Evolutionary conservation across 805 yeast genomes (phyloP), one percentile per base, ranked within the genome.

Genomic region (Ogataea glucozyma): DNA sequence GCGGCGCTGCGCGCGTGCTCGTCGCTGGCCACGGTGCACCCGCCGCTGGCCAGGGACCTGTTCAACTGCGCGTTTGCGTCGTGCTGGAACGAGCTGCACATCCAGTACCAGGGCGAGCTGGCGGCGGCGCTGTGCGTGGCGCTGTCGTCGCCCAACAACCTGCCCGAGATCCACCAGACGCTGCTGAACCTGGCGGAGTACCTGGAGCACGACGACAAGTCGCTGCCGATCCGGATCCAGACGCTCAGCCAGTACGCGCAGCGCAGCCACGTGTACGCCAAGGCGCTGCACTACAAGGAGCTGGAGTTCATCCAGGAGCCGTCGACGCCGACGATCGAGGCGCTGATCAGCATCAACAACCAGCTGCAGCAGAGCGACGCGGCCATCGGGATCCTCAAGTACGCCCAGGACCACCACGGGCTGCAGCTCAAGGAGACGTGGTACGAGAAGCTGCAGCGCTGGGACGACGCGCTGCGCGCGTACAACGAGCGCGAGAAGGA

Each of bases 391-490:
- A 90, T 93, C 42, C 72, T 93, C 53, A 91, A 89, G 57, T 95
- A 90, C 65, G 97, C 97, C 1, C 95, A 88, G 61, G 81, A 85
- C 47, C 91, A 87, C 49, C 96, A 91, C 57, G 88, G 85, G 43
- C 69, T 93, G 33, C 97, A 90, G 63, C 74, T 95, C 47, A 91
- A 90, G 58, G 99, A 93, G 64, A 87, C 97, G 0, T 93, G 99
- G 99, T 93, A 88, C 57, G 99, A 93, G 62, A 93, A 91, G 60
- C 69, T 93, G 31, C 97, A 89, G 58, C 73, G 98, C 49, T 93
- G 99, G 99, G 98, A 91, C 53, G 99, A 93, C 65, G 99, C 99
- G 0, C 70, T 93, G 47, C 76, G 79, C 36, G 97, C 97, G 0
- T 93, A 93, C 61, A 83, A 83, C 51, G 87, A 83, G 54, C 75